phyloP scores from a whole-genome alignment of 2,329 filamentous ascomycete genomes.

The Fusarium miscanthi region DNA sequence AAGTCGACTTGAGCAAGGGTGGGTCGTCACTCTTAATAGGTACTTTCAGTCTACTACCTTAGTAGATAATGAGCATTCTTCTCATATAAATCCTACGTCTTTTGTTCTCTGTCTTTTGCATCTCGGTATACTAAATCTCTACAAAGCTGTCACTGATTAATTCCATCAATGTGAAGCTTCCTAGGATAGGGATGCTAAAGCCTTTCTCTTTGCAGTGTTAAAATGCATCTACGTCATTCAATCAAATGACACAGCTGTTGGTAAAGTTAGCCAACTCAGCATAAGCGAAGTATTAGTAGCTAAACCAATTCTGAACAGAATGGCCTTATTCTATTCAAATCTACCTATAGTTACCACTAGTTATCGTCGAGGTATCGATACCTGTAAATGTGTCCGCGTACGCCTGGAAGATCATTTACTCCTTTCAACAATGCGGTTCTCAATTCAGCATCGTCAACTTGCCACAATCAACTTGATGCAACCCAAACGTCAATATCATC shows the following conservation, averaged over 20 bases:
- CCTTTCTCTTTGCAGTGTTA: background rate
- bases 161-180: background rate
- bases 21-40: slow-evolving; percentile 17
- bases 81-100: no score
- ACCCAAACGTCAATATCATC: slow-evolving; percentile 8
- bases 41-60: background rate
- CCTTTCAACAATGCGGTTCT: background rate
- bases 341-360: background rate
- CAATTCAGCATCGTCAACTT: background rate
- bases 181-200: background rate
- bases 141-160: no score
- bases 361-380: background rate
- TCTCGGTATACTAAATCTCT: background rate
- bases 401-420: background rate
- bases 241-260: background rate
- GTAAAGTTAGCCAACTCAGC: background rate
- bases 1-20: slow-evolving; percentile 16
- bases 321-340: no score
- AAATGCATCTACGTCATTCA: slow-evolving; percentile 6
- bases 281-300: background rate
- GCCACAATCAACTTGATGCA: slow-evolving; percentile 4
- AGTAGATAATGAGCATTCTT: background rate
- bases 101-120: background rate
- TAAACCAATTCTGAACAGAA: background rate
- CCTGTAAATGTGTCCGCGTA: background rate